These are phyloP conservation scores for Lipomyces sp. DNA, from an alignment of 805 yeast genomes.

Conservation along the genomic window DNA sequence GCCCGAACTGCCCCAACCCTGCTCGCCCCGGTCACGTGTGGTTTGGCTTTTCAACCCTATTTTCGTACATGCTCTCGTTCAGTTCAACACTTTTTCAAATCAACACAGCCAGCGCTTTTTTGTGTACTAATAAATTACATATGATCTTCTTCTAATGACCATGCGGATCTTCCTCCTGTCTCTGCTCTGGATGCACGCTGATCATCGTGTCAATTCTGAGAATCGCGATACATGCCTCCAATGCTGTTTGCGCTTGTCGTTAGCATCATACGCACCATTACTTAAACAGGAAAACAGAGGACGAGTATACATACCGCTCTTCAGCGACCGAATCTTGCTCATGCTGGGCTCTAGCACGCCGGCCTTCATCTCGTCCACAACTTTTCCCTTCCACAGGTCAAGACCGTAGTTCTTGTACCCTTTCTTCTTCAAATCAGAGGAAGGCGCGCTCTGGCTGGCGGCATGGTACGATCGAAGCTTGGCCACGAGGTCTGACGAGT, in stretches of 20 bases:
- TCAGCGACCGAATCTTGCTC: conserved; percentile 86
- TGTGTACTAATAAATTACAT: too few relatives aligned
- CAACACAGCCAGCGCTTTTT: neutral
- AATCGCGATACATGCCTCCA: conserved; percentile 97
- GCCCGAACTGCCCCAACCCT: neutral
- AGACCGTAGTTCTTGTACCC: conserved; percentile 88
- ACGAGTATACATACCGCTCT: conserved; percentile 45
- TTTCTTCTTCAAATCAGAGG: conserved; percentile 79
- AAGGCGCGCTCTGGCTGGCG: conserved; percentile 81
- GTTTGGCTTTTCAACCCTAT: too few relatives aligned
- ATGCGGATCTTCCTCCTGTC: conserved; percentile 72
- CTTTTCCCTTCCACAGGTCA: conserved; percentile 86
- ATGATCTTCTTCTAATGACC: conserved; percentile 42
- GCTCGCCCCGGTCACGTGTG: too few relatives aligned
- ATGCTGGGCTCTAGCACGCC: conserved; percentile 97
- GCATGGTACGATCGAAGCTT: conserved; percentile 95
- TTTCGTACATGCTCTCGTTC: too few relatives aligned
- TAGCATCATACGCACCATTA: neutral
- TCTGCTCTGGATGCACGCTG: conserved; percentile 89
- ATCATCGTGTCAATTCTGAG: conserved; percentile 98
- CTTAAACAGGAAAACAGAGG: neutral
- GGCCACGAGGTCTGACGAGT: conserved; percentile 89
- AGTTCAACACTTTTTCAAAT: too few relatives aligned
- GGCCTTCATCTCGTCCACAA: conserved; percentile 73
- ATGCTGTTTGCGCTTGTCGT: conserved; percentile 51